These are phyloP conservation scores for Microsporum canis DNA, from an alignment of 2,329 filamentous ascomycete genomes.

Conservation along the genomic window DNA sequence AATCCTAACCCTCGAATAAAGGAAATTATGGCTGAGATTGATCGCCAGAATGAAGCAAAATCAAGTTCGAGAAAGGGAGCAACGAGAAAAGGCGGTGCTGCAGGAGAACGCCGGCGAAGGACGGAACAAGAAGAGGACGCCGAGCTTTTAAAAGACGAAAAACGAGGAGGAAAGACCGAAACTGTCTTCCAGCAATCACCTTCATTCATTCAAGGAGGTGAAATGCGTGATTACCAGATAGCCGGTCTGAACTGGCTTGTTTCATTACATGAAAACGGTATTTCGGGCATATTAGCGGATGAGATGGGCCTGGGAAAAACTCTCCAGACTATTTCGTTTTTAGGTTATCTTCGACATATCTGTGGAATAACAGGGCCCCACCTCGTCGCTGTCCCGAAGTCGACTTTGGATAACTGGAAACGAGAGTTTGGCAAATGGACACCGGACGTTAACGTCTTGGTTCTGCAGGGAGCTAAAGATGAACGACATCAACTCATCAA, in stretches of 20 bases:
- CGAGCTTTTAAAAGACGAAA: conserved; percentile 75
- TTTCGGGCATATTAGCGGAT: conserved; percentile 92
- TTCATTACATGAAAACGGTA: conserved; percentile 95
- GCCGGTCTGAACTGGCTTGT: conserved; percentile 96
- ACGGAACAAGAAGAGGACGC: conserved; percentile 98
- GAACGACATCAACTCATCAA: conserved; percentile 81
- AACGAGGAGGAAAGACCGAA: conserved; percentile 70
- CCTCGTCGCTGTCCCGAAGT: conserved; percentile 86
- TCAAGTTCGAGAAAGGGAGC: conserved; percentile 61
- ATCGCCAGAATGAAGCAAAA: conserved; percentile 74
- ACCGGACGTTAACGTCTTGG: conserved; percentile 85
- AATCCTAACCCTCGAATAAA: conserved; percentile 93
- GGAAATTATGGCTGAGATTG: conserved; percentile 87
- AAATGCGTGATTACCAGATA: conserved; percentile 94
- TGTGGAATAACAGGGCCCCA: conserved; percentile 84
- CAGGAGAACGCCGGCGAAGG: conserved; percentile 64
- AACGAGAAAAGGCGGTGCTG: conserved; percentile 72
- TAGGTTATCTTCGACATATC: conserved; percentile 87
- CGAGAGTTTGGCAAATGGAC: conserved; percentile 91
- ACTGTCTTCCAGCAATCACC: conserved; percentile 92
- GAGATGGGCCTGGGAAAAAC: conserved; percentile 99
- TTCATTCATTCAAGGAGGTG: conserved; percentile 67
- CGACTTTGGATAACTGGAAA: conserved; percentile 96
- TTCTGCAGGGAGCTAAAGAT: conserved; percentile 90
- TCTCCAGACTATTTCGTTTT: conserved; percentile 89